These are phyloP conservation scores for Talinum fruticosum DNA, from an alignment of 148 eudicot species.

Conservation along the genomic window DNA sequence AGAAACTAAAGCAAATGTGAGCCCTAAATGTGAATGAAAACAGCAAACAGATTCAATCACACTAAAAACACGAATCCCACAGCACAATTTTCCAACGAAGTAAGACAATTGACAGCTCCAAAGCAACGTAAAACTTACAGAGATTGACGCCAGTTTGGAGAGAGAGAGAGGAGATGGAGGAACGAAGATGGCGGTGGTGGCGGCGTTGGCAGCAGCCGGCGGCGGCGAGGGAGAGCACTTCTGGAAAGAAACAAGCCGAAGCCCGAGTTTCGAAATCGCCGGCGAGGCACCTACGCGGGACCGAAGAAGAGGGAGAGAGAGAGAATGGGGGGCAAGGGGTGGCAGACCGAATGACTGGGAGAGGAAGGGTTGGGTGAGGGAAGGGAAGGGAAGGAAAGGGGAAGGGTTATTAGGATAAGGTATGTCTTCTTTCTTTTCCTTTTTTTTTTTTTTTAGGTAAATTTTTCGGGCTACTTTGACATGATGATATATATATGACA, in stretches of 20 bases:
- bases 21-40: not conserved
- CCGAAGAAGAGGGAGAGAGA: not conserved
- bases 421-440: not conserved
- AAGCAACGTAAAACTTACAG: not conserved
- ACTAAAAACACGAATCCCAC: not conserved
- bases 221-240: not conserved
- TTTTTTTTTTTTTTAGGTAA: not conserved
- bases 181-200: not conserved
- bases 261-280: not conserved
- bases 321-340: not conserved
- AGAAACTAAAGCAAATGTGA: not conserved
- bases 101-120: not conserved
- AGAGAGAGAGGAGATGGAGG: not conserved
- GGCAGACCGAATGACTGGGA: not conserved
- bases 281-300: not conserved
- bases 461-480: no score
- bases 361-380: constrained; percentile 1
- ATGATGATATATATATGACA: no score
- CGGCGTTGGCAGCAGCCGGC: not conserved
- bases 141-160: not conserved
- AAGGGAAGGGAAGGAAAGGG: not conserved
- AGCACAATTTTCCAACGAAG: not conserved
- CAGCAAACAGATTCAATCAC: not conserved
- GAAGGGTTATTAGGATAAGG: not conserved
- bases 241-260: not conserved